Base-by-base conservation (phyloP, 345 rosid species). In the Euclidium syriacum region DNA sequence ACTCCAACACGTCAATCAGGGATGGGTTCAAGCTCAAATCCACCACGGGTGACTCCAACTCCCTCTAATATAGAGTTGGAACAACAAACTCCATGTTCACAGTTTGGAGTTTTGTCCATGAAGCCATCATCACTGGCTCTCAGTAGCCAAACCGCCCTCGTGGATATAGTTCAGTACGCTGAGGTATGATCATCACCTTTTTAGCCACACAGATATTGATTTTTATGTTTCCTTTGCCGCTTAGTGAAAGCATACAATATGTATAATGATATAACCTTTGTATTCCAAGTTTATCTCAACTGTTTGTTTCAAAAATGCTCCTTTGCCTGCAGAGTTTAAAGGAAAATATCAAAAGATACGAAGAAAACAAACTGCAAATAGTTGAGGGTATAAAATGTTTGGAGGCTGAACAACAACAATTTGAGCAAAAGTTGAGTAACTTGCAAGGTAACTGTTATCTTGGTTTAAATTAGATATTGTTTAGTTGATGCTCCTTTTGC, bases 391-490 rank as follows among this genome's bases (percentile, higher is more conserved):
- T 80, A 33, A 29, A 70, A 58, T 2, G 2, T 20, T 72, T 79
- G 27, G 38, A 59, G 52, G 39, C 30, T 34, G 3, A 8, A 51
- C 77, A 72, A 65, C 53, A 33, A 27, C 63, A 64, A 27, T 41
- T 70, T 18, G 76, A 70, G 69, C 63, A 43, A 55, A 50, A 27
- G 7, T 25, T 80, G 27, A 49, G 38, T 29, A 17, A 4, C 4
- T 65, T 78, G 66, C 67, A 82, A 78, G 96, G 96, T 88, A 67
- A 46, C n/a, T 18, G 6, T 22, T 11, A 38, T 48, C 47, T 65
- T 46, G 29, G 19, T 38, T 17, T 17, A 33, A 36, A 44, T 6
- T 25, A 25, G 5, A 10, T 38, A 2, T 12, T 58, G 10, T 58
- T 58, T 41, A 26, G 14, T 23, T 24, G 57, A 22, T 51, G 50